phyloP scores from a whole-genome alignment of 2,329 filamentous ascomycete genomes.

The Neofusicoccum sp. region DNA sequence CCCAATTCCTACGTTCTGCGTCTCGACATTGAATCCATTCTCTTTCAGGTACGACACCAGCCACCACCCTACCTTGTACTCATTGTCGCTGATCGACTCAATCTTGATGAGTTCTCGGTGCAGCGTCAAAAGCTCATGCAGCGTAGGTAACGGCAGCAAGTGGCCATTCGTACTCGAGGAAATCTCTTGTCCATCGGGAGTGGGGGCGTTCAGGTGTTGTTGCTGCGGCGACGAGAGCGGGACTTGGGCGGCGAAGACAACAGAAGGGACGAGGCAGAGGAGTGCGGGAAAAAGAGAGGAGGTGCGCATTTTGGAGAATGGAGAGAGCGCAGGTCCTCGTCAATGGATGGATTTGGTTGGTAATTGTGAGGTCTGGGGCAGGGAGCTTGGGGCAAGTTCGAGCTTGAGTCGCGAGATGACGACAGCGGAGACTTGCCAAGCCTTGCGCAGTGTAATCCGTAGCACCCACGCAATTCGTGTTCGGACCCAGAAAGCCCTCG shows the following conservation, averaged over 20 bases:
- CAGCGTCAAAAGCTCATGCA: slow-evolving; percentile 63
- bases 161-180: not conserved
- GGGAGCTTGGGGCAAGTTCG: not conserved
- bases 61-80: slow-evolving; percentile 69
- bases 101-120: slow-evolving; percentile 76
- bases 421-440: not conserved
- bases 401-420: slow-evolving; percentile 12
- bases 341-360: not conserved
- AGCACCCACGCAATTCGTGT: not conserved
- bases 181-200: not conserved
- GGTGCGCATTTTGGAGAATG: slow-evolving; percentile 6
- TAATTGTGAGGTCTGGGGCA: not conserved
- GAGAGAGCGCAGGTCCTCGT: not conserved
- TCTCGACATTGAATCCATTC: slow-evolving; percentile 65
- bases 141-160: slow-evolving; percentile 11
- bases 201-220: slow-evolving; percentile 1
- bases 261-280: not conserved
- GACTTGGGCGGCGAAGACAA: slow-evolving; percentile 2
- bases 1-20: slow-evolving; percentile 48
- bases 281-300: not conserved
- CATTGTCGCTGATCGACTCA: slow-evolving; percentile 70
- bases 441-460: not conserved
- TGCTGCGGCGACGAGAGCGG: not conserved
- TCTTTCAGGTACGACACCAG: slow-evolving; percentile 66
- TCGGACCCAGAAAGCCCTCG: not conserved